Conservation (phyloP, 805 yeast genomes). For the Wickerhamomyces chaumierensis region DNA sequence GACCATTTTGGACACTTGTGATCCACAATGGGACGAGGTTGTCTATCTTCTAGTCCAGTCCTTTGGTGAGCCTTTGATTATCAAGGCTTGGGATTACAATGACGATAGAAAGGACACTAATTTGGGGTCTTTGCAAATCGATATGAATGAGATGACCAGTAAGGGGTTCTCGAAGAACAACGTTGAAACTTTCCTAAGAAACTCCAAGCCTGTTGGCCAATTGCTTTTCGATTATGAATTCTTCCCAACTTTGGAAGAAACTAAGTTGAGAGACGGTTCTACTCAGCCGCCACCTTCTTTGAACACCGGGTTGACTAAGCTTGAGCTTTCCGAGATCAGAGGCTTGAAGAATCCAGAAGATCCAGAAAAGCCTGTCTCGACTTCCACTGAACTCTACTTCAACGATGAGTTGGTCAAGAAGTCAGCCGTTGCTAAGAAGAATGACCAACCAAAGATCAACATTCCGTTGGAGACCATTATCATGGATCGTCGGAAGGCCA, state of each 20-base stretch:
- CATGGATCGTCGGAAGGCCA: constrained; percentile 60
- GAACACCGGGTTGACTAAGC: constrained; percentile 81
- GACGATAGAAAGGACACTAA: constrained; percentile 69
- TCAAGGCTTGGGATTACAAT: constrained; percentile 67
- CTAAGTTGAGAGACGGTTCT: constrained; percentile 66
- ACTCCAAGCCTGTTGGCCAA: constrained; percentile 75
- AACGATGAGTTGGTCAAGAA: constrained; percentile 48
- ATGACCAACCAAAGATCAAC: constrained; percentile 59
- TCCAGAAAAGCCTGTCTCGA: constrained; percentile 38
- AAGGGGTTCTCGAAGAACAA: constrained; percentile 38
- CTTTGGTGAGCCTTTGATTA: constrained; percentile 71
- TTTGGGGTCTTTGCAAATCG: constrained; percentile 68
- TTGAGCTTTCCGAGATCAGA: constrained; percentile 58
- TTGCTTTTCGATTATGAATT: constrained; percentile 59
- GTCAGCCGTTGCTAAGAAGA: constrained; percentile 47
- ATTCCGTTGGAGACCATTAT: constrained; percentile 56
- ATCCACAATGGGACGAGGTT: constrained; percentile 81
- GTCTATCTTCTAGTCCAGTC: constrained; percentile 58
- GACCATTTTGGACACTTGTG: constrained; percentile 50
- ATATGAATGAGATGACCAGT: constrained; percentile 53
- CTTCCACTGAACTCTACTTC: constrained; percentile 63
- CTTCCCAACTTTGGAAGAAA: constrained; percentile 59
- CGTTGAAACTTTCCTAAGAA: constrained; percentile 54
- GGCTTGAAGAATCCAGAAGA: constrained; percentile 14
- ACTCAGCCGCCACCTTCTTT: constrained; percentile 80